phyloP scores from a whole-genome alignment of 2,329 filamentous ascomycete genomes.

The Myrmaecium sp. region DNA sequence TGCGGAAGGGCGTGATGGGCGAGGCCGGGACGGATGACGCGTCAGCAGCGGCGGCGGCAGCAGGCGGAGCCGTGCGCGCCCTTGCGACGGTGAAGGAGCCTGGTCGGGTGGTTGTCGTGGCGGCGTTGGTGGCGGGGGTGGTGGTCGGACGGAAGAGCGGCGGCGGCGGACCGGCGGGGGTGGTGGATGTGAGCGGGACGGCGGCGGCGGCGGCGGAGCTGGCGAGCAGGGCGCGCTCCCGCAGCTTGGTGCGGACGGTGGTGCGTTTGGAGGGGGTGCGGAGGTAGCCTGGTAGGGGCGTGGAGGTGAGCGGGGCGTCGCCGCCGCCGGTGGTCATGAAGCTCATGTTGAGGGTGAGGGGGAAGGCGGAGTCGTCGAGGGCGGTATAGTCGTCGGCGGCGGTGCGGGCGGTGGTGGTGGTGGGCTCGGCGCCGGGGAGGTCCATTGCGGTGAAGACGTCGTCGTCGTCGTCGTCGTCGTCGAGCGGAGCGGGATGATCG shows the following conservation, averaged over 20 bases:
- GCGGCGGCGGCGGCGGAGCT: background rate
- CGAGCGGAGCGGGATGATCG: conserved; percentile 3
- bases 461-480: conserved; percentile 6
- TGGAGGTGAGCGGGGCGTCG: conserved; percentile 9
- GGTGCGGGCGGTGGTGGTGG: conserved; percentile 15
- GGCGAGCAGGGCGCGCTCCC: conserved; percentile 4
- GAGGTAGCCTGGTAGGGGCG: conserved; percentile 22
- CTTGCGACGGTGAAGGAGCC: conserved; percentile 2
- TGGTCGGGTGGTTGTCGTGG: background rate
- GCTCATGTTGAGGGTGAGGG: conserved; percentile 7
- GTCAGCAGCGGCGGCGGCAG: too few relatives aligned
- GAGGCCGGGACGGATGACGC: conserved; percentile 12
- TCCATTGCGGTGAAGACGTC: too few relatives aligned
- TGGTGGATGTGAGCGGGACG: background rate
- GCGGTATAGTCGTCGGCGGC: conserved; percentile 22
- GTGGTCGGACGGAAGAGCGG: conserved; percentile 1
- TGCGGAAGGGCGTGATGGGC: conserved; percentile 21
- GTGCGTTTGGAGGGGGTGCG: conserved; percentile 28
- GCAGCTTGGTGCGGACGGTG: conserved; percentile 17
- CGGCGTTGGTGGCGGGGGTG: background rate
- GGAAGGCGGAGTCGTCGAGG: conserved; percentile 18
- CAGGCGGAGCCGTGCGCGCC: background rate
- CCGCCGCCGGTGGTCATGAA: conserved; percentile 3
- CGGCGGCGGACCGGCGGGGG: conserved; percentile 1
- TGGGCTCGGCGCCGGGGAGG: conserved; percentile 6